Evolutionary conservation across 176 grass and related monocot species (phyloP).

Genomic region (Sorghum bicolor): Sorghum_bicolor_NCBIv3 NC_012870.2:7488501-7489000

Average conservation of each 20-base stretch:
- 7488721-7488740: conserved; percentile 65
- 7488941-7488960: conserved; percentile 74
- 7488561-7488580: conserved; percentile 87
- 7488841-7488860: conserved; percentile 80
- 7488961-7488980: conserved; percentile 52
- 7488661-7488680: conserved; percentile 35
- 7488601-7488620: conserved; percentile 55
- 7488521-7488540: conserved; percentile 54
- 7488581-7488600: conserved; percentile 82
- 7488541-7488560: conserved; percentile 46
- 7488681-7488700: conserved; percentile 41
- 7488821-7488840: conserved; percentile 59
- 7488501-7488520: conserved; percentile 61
- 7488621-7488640: conserved; percentile 21
- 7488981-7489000: conserved; percentile 58
- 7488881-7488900: conserved; percentile 64
- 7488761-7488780: conserved; percentile 68
- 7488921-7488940: conserved; percentile 79
- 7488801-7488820: conserved; percentile 78
- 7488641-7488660: conserved; percentile 22
- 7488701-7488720: conserved; percentile 53
- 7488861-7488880: conserved; percentile 66
- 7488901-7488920: conserved; percentile 53
- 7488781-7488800: conserved; percentile 68
- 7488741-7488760: conserved; percentile 67